phyloP scores from a whole-genome alignment of 129 eudicot species.

The Smallanthus sonchifolius region DNA sequence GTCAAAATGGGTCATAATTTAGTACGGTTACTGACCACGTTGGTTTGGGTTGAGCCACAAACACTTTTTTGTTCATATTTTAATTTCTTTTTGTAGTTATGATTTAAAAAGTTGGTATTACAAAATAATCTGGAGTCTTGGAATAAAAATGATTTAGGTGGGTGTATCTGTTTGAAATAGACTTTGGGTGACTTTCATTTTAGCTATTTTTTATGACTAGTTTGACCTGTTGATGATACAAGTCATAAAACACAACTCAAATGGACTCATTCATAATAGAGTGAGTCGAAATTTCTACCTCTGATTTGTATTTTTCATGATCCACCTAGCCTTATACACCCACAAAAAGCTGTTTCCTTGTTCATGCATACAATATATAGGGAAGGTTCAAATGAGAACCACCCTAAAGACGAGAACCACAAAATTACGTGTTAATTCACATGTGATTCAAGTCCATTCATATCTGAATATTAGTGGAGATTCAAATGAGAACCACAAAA shows the following conservation, averaged over 20 bases:
- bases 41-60: neutral
- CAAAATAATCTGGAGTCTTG: neutral
- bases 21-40: neutral
- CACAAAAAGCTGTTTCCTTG: neutral
- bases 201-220: neutral
- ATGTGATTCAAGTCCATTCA: neutral
- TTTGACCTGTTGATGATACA: neutral
- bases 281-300: neutral
- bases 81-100: neutral
- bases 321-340: neutral
- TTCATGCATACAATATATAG: neutral
- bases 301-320: neutral
- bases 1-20: neutral
- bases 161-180: neutral
- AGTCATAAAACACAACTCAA: neutral
- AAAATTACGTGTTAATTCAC: neutral
- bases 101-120: neutral
- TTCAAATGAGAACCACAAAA: neutral
- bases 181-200: neutral
- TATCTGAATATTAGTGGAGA: neutral
- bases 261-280: neutral
- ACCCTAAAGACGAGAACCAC: neutral
- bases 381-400: neutral
- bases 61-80: neutral
- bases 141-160: neutral